phyloP scores from a whole-genome alignment of 805 yeast genomes.

The Candida andamanensis region DNA sequence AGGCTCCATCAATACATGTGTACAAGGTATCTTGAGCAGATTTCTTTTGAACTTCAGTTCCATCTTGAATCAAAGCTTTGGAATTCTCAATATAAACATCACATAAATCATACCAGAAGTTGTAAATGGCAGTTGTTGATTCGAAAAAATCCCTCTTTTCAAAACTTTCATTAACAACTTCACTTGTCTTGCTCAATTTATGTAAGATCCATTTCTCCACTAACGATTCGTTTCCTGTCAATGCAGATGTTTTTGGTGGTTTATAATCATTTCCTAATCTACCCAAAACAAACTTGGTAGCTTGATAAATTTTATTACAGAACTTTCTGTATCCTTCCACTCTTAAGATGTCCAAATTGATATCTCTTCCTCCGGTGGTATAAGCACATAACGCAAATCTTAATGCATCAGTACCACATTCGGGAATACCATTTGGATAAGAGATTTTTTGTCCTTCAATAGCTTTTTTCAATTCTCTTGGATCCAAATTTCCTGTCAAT shows the following conservation, averaged over 20 bases:
- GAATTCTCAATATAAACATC: slow-evolving; percentile 98
- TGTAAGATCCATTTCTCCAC: slow-evolving; percentile 97
- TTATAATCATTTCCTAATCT: slow-evolving; percentile 83
- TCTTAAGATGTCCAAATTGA: slow-evolving; percentile 90
- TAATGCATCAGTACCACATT: slow-evolving; percentile 98
- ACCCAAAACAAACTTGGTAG: slow-evolving; percentile 93
- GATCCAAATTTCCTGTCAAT: slow-evolving; percentile 77
- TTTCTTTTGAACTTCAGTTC: slow-evolving; percentile 74
- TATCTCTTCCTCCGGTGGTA: slow-evolving; percentile 98
- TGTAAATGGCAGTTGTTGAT: slow-evolving; percentile 81
- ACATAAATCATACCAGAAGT: slow-evolving; percentile 95
- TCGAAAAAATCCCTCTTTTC: slow-evolving; percentile 87
- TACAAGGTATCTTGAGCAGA: slow-evolving; percentile 93
- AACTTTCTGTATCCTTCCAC: slow-evolving; percentile 99
- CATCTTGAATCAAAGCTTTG: slow-evolving; percentile 86
- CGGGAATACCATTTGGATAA: slow-evolving; percentile 96
- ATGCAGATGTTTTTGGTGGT: slow-evolving; percentile 64
- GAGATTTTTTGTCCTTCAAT: slow-evolving; percentile 80
- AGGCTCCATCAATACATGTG: slow-evolving; percentile 87
- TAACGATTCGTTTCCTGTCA: slow-evolving; percentile 77
- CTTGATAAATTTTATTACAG: slow-evolving; percentile 99
- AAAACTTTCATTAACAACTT: slow-evolving; percentile 56
- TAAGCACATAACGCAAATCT: slow-evolving; percentile 98
- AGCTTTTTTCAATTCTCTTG: slow-evolving; percentile 83
- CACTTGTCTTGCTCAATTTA: slow-evolving; percentile 68